These are phyloP conservation scores for Xerocomellus dryophilus DNA, from an alignment of 768 basidiomycete species.

Conservation along the genomic window DNA sequence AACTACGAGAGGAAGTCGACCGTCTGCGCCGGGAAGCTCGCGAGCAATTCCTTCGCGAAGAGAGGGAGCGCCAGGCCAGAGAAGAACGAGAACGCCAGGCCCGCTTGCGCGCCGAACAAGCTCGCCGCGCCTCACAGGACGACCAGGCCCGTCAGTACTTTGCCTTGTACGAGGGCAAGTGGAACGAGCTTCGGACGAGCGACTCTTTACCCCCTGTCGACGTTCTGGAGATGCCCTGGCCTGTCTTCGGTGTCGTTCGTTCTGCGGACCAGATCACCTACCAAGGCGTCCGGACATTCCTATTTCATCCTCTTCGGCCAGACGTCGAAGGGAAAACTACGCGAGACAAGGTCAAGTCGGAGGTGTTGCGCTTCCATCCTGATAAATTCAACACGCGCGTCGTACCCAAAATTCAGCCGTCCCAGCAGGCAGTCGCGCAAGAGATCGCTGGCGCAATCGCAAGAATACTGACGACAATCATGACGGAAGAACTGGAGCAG, in stretches of 20 bases:
- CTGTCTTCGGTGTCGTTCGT: slow-evolving; percentile 28
- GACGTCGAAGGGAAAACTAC: slow-evolving; percentile 29
- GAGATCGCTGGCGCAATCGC: slow-evolving; percentile 40
- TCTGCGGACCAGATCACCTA: slow-evolving; percentile 35
- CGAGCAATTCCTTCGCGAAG: slow-evolving; percentile 7
- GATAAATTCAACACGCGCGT: slow-evolving; percentile 47
- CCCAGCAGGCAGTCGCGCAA: slow-evolving; percentile 33
- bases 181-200: slow-evolving; percentile 34
- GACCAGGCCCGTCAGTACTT: slow-evolving; percentile 14
- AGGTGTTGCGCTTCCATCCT: slow-evolving; percentile 53
- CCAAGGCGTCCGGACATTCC: slow-evolving; percentile 37
- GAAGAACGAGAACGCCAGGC: slow-evolving; percentile 23
- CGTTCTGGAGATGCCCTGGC: slow-evolving; percentile 45
- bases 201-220: slow-evolving; percentile 18
- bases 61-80: slow-evolving; percentile 16
- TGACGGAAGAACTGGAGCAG: slow-evolving; percentile 19
- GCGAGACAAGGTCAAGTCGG: slow-evolving; percentile 39
- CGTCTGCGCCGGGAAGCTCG: slow-evolving; percentile 9
- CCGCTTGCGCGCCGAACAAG: slow-evolving; percentile 21
- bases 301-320: slow-evolving; percentile 36
- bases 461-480: slow-evolving; percentile 40
- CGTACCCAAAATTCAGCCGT: slow-evolving; percentile 32
- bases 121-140: slow-evolving; percentile 6
- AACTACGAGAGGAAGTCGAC: slow-evolving; percentile 14
- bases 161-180: slow-evolving; percentile 34